Evolutionary conservation across 345 rosid species (phyloP).

Genomic region (Acer yangbiense): DNA sequence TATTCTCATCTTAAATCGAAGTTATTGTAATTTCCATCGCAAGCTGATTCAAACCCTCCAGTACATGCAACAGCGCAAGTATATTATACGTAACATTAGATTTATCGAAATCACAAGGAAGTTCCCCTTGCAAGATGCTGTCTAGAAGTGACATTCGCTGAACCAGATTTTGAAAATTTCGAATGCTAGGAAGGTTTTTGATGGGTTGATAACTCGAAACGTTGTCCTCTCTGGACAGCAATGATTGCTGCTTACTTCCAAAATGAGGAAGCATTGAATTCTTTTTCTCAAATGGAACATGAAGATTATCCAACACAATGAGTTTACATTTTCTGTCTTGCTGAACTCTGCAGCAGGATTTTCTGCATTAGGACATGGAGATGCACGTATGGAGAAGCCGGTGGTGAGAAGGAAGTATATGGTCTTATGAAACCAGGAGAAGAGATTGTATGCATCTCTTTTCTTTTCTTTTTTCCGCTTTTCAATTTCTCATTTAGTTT

Average conservation of each 20-base stretch:
- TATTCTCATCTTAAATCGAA: no score
- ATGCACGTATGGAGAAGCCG: conserved; percentile 32
- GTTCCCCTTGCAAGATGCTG: conserved; percentile 87
- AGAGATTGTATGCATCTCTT: no score
- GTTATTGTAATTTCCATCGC: conserved; percentile 50
- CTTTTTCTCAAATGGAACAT: conserved; percentile 46
- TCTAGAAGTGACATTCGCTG: conserved; percentile 71
- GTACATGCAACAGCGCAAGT: conserved; percentile 76
- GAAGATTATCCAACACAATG: conserved; percentile 56
- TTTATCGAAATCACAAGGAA: conserved; percentile 94
- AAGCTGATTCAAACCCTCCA: conserved; percentile 94
- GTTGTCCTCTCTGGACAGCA: conserved; percentile 62
- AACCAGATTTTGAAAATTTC: conserved; percentile 47
- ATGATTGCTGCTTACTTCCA: conserved; percentile 68
- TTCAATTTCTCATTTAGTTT: no score
- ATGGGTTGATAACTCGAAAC: conserved; percentile 38
- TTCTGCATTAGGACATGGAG: conserved; percentile 57
- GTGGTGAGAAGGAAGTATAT: no score
- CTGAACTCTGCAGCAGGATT: conserved; percentile 64
- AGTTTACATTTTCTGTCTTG: conserved; percentile 59
- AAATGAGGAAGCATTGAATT: conserved; percentile 69
- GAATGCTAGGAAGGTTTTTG: conserved; percentile 56
- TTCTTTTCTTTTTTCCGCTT: no score
- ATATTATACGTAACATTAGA: conserved; percentile 89
- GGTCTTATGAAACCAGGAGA: no score